Evolutionary conservation across 169 alveolate genomes (phyloP).

Genomic region (Theileria equi): DNA sequence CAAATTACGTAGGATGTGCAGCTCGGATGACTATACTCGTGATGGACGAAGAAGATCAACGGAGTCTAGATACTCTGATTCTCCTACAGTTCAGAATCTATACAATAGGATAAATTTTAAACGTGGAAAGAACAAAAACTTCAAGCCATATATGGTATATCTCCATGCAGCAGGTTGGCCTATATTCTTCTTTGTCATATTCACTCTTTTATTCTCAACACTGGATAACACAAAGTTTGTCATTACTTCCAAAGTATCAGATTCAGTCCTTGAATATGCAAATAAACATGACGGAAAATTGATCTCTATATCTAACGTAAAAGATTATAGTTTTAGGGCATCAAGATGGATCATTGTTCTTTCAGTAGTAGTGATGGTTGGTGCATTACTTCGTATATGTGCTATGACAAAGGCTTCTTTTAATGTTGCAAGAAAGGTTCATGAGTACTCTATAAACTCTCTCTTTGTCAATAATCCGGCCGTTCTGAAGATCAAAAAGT

Average conservation of each 20-base stretch:
- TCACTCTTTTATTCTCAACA: not conserved
- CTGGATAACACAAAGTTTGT: constrained; percentile 6
- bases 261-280: constrained; percentile 1
- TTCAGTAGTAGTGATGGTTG: constrained; percentile 4
- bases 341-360: too few species aligned
- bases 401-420: constrained; percentile 8
- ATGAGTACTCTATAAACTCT: constrained; percentile 33
- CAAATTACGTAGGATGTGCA: too few species aligned
- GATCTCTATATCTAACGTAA: too few species aligned
- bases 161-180: not conserved
- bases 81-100: too few species aligned
- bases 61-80: not conserved
- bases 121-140: too few species aligned
- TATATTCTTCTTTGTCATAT: not conserved
- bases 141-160: constrained; percentile 9
- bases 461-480: constrained; percentile 13
- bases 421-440: constrained; percentile 29
- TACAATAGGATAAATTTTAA: too few species aligned
- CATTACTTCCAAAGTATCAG: constrained; percentile 12
- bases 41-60: not conserved
- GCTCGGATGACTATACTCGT: not conserved
- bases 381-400: not conserved
- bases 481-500: constrained; percentile 10
- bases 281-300: not conserved
- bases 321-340: constrained; percentile 16